Evolutionary conservation across 306 rosid species (phyloP).

Genomic region (Quercus glauca): DNA sequence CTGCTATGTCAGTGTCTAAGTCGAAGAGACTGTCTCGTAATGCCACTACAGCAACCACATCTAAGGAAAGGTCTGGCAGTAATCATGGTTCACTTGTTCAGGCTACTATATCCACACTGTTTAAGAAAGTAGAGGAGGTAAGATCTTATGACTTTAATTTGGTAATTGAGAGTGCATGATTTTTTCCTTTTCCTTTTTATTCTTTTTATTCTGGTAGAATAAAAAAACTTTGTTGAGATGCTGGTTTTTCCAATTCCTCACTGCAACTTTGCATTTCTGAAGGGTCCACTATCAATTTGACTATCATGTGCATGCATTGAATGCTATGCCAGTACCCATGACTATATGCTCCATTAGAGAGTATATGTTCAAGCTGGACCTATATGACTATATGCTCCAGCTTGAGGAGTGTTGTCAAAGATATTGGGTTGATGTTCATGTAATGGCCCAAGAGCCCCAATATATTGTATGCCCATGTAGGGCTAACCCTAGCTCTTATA

Average conservation of each 20-base stretch:
- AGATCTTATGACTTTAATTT: slow-evolving; percentile 8
- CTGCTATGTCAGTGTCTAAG: slow-evolving; percentile 36
- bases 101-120: slow-evolving; percentile 73
- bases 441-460: too few relatives aligned
- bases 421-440: too few relatives aligned
- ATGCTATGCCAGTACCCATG: not conserved
- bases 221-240: too few relatives aligned
- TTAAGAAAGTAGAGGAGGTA: slow-evolving; percentile 87
- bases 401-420: too few relatives aligned
- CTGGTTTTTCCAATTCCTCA: too few relatives aligned
- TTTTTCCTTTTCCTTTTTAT: not conserved
- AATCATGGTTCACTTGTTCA: slow-evolving; percentile 60
- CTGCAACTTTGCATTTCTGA: not conserved
- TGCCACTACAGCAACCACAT: slow-evolving; percentile 23
- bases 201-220: not conserved
- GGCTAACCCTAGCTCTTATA: too few relatives aligned
- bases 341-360: too few relatives aligned
- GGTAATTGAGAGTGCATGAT: not conserved
- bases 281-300: not conserved
- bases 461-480: too few relatives aligned
- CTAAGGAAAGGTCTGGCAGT: slow-evolving; percentile 32
- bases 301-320: not conserved
- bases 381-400: too few relatives aligned
- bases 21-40: slow-evolving; percentile 28
- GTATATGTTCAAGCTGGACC: too few relatives aligned